Evolutionary conservation across 805 yeast species (phyloP), one percentile per base, ranked within the genome.

Genomic region (Blastobotrys attinorum): DNA sequence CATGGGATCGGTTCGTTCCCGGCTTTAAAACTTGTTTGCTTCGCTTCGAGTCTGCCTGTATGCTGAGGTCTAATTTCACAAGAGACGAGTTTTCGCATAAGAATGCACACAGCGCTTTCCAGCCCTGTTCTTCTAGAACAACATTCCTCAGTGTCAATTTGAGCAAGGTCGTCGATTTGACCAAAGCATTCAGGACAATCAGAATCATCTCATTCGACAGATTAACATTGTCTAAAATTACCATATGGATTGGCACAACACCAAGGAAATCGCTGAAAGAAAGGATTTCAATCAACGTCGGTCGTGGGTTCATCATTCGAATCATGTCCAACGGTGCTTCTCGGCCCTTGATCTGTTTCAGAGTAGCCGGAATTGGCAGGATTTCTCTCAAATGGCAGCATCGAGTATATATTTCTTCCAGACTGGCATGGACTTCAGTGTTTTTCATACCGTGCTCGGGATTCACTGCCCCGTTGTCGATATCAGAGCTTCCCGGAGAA

Each of bases 331-430:
- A 61, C 3, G 96, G 95, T 0, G 84, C 79, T 37, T 80, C 73
- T 22, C 87, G 79, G 18, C 83, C 86, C 56, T 79, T 79, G 48
- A 89, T 72, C 58, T 86, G 95, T 56, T 83, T 82, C 53, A 85
- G 58, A 4, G 90, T 87, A 2, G 95, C 90, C 2, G 95, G 90
- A 40, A 89, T 89, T 1, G 97, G 97, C 48, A 89, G 62, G 45
- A 89, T 89, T 56, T 89, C 97, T 44, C 97, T 70, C 46, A 89
- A 67, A 61, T 89, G 97, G 60, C 97, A 89, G 61, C 97, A 90
- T 51, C 97, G 70, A 1, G 96, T 86, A 63, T 89, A 89, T 56
- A 90, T 70, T 37, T 78, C 73, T 54, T 86, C 96, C 42, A 83
- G 72, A 27, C 75, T 67, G n/a, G n/a, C n/a, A n/a, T n/a, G n/a